Conservation (phyloP, 331 rosid genomes). For the Quercus phellos region DNA sequence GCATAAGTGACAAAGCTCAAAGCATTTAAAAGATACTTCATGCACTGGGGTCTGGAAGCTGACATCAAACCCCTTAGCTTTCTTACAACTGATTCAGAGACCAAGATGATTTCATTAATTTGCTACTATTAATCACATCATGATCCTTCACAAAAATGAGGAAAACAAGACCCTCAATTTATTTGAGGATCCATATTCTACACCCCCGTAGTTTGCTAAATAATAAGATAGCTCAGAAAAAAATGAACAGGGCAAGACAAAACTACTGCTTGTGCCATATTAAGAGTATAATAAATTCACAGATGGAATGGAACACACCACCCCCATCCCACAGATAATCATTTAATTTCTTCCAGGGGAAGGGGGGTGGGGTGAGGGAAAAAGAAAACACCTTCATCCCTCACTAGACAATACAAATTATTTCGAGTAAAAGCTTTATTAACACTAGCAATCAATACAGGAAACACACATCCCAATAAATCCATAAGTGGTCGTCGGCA, state of each 20-base stretch:
- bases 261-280: background rate
- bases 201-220: too few relatives aligned
- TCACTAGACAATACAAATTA: background rate
- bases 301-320: background rate
- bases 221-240: too few relatives aligned
- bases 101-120: too few relatives aligned
- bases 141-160: too few relatives aligned
- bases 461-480: conserved; percentile 1
- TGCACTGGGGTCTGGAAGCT: too few relatives aligned
- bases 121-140: too few relatives aligned
- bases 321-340: background rate
- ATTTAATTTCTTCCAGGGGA: background rate
- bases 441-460: background rate
- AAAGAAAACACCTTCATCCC: background rate
- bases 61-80: too few relatives aligned
- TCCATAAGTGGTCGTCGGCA: background rate
- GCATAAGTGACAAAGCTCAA: too few relatives aligned
- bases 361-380: background rate
- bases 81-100: too few relatives aligned
- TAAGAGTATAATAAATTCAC: background rate
- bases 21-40: too few relatives aligned
- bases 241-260: background rate
- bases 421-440: conserved; percentile 14
- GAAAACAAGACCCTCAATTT: too few relatives aligned
- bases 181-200: too few relatives aligned